phyloP scores from a whole-genome alignment of 2,329 filamentous ascomycete species.

The Fusarium compactum region DNA sequence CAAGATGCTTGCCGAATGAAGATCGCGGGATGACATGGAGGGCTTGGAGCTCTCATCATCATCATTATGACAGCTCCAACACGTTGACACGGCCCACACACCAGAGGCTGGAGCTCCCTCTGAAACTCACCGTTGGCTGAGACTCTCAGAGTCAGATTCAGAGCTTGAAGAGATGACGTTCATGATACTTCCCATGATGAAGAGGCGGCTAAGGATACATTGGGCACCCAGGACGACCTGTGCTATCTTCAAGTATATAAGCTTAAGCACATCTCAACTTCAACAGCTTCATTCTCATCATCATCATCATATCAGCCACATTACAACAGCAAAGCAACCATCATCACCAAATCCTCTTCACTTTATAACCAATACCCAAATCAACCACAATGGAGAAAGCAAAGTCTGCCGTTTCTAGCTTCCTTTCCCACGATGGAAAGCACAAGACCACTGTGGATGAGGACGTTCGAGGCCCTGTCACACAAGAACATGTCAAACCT shows the following conservation, averaged over 20 bases:
- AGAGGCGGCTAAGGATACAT: conserved; percentile 7
- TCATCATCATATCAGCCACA: not conserved
- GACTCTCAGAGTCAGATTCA: not conserved
- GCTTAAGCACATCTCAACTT: conserved; percentile 3
- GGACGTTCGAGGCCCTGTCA: conserved; percentile 69
- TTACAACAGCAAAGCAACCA: not conserved
- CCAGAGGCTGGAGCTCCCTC: not conserved
- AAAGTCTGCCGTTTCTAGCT: conserved; percentile 70
- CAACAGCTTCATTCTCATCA: not conserved
- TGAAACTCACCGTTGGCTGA: conserved; percentile 14
- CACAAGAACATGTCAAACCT: conserved; percentile 70
- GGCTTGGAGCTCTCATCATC: conserved; percentile 27
- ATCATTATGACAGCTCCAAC: not conserved
- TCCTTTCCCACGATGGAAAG: conserved; percentile 71
- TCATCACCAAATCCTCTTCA: not conserved
- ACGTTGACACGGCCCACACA: not conserved
- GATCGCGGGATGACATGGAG: conserved; percentile 40
- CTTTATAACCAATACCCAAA: not conserved
- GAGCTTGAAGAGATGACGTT: conserved; percentile 28
- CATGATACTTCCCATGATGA: conserved; percentile 26
- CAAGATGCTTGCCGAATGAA: conserved; percentile 26
- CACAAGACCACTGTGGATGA: conserved; percentile 79
- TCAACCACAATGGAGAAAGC: conserved; percentile 69
- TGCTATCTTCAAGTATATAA: conserved; percentile 31
- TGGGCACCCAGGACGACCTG: not conserved